These are phyloP conservation scores for Bipolaris zeicola DNA, from an alignment of 2,329 filamentous ascomycete genomes.

Conservation along the genomic window DNA sequence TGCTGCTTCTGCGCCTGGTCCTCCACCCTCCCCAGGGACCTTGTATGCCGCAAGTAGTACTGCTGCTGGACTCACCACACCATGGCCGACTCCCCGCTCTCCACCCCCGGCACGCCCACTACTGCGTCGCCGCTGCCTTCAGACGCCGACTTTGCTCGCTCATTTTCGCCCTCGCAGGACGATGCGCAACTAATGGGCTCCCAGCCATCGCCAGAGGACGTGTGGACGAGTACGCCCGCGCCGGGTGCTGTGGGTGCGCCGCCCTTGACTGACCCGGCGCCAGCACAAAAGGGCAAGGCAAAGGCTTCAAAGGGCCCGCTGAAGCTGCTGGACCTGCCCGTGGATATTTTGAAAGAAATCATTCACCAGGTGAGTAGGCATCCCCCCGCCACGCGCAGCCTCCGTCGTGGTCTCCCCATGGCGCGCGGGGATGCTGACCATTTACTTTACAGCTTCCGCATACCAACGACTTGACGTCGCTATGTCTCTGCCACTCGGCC, in stretches of 20 bases:
- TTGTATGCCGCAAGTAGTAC: conserved; percentile 28
- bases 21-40: conserved; percentile 32
- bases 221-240: conserved; percentile 17
- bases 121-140: conserved; percentile 36
- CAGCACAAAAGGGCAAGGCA: conserved; percentile 57
- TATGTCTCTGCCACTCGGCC: conserved; percentile 78
- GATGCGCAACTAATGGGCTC: conserved; percentile 27
- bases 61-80: conserved; percentile 33
- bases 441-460: conserved; percentile 67
- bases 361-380: conserved; percentile 69
- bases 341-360: conserved; percentile 79
- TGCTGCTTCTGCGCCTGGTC: conserved; percentile 28
- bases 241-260: conserved; percentile 9
- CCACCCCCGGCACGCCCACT: conserved; percentile 33
- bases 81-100: conserved; percentile 44
- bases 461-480: conserved; percentile 79
- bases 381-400: not conserved
- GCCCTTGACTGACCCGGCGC: conserved; percentile 39
- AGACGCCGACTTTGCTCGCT: conserved; percentile 29
- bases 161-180: conserved; percentile 29
- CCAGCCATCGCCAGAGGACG: conserved; percentile 18
- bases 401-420: not conserved
- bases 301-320: conserved; percentile 61
- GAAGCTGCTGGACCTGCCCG: conserved; percentile 73
- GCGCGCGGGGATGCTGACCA: conserved; percentile 19